Conservation (phyloP, 1,284 basidiomycete genomes). For the Ustilago esculenta region DNA sequence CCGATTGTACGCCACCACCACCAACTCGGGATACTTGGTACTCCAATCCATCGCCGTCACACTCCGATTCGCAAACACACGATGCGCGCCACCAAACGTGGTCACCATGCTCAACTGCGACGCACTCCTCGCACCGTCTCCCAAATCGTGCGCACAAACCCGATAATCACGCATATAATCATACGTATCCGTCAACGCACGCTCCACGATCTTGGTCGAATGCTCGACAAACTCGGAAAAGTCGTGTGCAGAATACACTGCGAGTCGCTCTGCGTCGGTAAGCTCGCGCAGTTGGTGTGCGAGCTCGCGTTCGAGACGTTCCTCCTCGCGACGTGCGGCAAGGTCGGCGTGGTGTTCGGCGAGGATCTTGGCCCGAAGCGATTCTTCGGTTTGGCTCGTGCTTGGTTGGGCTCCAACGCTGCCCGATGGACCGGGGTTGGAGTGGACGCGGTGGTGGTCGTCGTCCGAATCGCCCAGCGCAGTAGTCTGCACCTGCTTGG, state of each 20-base stretch:
- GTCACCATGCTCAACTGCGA: conserved; percentile 41
- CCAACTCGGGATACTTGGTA: conserved; percentile 95
- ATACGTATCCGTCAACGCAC: conserved; percentile 94
- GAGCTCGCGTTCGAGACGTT: conserved; percentile 73
- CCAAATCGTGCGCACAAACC: conserved; percentile 77
- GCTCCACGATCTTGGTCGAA: conserved; percentile 92
- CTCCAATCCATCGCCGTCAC: conserved; percentile 98
- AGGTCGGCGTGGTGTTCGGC: conserved; percentile 60
- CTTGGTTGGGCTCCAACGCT: conserved; percentile 27
- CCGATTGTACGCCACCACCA: conserved; percentile 94
- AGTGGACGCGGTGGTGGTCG: conserved; percentile 67
- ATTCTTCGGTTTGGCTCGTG: conserved; percentile 27
- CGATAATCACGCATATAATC: conserved; percentile 97
- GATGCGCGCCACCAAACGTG: conserved; percentile 54
- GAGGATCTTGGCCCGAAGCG: conserved; percentile 35
- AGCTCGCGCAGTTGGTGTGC: conserved; percentile 87
- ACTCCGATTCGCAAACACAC: conserved; percentile 76
- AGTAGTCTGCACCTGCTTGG: conserved; percentile 82
- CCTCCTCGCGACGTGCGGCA: conserved; percentile 70
- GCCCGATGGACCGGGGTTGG: conserved; percentile 75
- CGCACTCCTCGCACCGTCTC: conserved; percentile 67
- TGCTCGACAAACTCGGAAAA: conserved; percentile 93
- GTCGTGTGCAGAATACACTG: conserved; percentile 83
- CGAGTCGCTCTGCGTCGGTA: conserved; percentile 81
- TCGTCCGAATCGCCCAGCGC: conserved; percentile 68